Conservation (phyloP, 2,329 filamentous ascomycete genomes). For the Aspergillus oerlinghausenensis region DNA sequence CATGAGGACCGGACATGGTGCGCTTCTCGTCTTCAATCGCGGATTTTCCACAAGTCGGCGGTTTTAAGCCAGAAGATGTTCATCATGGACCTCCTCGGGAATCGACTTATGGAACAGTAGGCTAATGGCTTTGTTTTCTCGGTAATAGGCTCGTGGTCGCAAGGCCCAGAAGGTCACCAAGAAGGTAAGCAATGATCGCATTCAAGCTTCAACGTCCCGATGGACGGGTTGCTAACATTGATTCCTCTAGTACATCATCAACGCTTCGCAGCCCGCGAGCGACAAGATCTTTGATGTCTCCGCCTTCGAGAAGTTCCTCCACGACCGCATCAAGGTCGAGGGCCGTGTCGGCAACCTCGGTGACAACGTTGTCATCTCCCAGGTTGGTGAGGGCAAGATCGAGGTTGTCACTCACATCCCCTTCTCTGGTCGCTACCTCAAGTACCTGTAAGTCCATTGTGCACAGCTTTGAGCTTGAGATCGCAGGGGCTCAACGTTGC, state of each 20-base stretch:
- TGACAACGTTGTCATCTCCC: constrained; percentile 83
- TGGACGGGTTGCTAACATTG: constrained; percentile 1
- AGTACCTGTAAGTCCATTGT: constrained; percentile 78
- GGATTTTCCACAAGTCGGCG: constrained; percentile 8
- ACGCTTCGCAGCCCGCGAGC: constrained; percentile 93
- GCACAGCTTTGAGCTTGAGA: neutral
- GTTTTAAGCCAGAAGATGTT: neutral
- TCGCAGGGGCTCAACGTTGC: neutral
- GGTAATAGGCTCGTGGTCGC: constrained; percentile 41
- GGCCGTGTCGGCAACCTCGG: constrained; percentile 97
- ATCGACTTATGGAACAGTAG: constrained; percentile 68
- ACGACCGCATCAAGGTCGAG: constrained; percentile 99
- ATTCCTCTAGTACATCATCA: constrained; percentile 82
- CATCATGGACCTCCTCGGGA: constrained; percentile 12
- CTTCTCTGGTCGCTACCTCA: constrained; percentile 97
- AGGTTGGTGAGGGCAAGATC: constrained; percentile 93
- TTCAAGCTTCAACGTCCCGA: constrained; percentile 1
- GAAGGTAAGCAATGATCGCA: constrained; percentile 35
- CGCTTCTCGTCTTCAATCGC: constrained; percentile 26
- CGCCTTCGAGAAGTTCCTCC: constrained; percentile 99
- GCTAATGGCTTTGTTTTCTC: constrained; percentile 67
- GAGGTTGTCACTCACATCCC: constrained; percentile 97
- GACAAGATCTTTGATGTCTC: constrained; percentile 99
- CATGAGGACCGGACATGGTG: constrained; percentile 24
- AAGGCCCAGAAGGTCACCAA: constrained; percentile 48